Evolutionary conservation across 2,329 filamentous ascomycete species (phyloP), one percentile per base, ranked within the genome.

Genomic region (Metarhizium robertsii): DNA sequence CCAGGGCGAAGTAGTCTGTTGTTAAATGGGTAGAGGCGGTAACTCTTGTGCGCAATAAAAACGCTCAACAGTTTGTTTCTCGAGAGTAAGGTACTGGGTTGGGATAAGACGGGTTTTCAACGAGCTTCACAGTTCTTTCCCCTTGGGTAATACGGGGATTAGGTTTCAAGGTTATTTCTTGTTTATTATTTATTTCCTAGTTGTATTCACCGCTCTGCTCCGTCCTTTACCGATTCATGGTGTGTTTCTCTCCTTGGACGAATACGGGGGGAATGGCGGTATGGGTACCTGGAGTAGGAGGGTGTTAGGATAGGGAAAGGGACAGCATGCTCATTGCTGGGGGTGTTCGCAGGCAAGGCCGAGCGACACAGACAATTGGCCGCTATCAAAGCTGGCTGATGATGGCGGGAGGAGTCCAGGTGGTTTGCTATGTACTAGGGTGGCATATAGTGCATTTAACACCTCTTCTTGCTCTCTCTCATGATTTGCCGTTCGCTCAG

Each of bases 91-190:
- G 45, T 6, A 29, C 3, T 29, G 20, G 25, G 14, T 30, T 30
- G 42, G 16, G 8, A 29, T 16, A 11, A 14, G 45, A 30, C 45
- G 13, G 45, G 3, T 29, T 43, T 52, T 42, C 36, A 49, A 49
- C 4, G 52, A 49, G 52, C 52, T 53, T 53, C 52, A 49, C 52
- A 40, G 32, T 48, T 49, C 32, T 18, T 40, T 13, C 38, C 10
- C 30, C 38, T 45, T 20, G 32, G 52, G 20, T 18, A 49, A 34
- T 18, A 29, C 32, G 45, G 25, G n/a, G 10, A 49, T 36, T 40
- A 0, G 13, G 34, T 36, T 16, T 47, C 11, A 32, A 36, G 30
- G 13, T 52, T 46, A 14, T 20, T 40, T 11, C 30, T 46, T n/a
- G 48, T 50, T 50, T n/a, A 29, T 53, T 45, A 20, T n/a, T 52